These are phyloP conservation scores for Bipolaris oryzae DNA, from an alignment of 2,329 filamentous ascomycete species.

Conservation along the genomic window DNA sequence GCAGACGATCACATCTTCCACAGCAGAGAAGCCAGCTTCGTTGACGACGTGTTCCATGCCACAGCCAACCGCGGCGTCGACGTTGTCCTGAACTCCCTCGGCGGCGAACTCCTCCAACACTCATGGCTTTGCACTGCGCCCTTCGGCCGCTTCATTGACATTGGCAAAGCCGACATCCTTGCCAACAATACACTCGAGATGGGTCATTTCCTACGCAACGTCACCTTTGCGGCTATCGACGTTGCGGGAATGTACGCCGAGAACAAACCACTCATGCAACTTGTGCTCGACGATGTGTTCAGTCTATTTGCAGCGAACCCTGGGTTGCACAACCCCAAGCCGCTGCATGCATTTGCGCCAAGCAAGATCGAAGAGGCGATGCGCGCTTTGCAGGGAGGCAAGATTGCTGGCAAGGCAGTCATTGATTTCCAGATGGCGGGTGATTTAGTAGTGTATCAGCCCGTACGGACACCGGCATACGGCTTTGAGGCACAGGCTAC, in stretches of 20 bases:
- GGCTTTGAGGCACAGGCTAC: slow-evolving; percentile 14
- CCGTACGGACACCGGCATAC: slow-evolving; percentile 6
- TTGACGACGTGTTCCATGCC: slow-evolving; percentile 22
- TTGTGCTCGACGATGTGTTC: slow-evolving; percentile 9
- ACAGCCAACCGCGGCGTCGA: slow-evolving; percentile 43
- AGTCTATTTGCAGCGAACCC: slow-evolving; percentile 6
- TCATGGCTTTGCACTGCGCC: slow-evolving; percentile 36
- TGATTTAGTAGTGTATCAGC: slow-evolving; percentile 22
- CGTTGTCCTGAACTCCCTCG: slow-evolving; percentile 42
- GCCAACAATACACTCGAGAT: slow-evolving; percentile 20
- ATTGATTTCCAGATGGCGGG: slow-evolving; percentile 25
- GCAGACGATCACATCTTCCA: slow-evolving; percentile 42
- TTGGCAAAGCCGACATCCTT: slow-evolving; percentile 27
- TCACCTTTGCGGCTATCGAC: slow-evolving; percentile 13
- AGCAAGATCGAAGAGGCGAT: slow-evolving; percentile 16
- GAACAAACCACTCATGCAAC: slow-evolving; percentile 14
- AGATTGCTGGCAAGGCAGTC: slow-evolving; percentile 51
- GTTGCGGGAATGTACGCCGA: slow-evolving; percentile 3
- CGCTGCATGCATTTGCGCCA: slow-evolving; percentile 10
- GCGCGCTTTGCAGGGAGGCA: slow-evolving; percentile 36
- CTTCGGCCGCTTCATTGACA: slow-evolving; percentile 41
- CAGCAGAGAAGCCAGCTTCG: slow-evolving; percentile 37
- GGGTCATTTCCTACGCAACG: slow-evolving; percentile 17
- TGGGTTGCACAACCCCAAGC: neutral
- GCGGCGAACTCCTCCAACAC: slow-evolving; percentile 31